Conservation (phyloP, 495 filamentous ascomycete genomes). For the Penicillium ochrochloron region DNA sequence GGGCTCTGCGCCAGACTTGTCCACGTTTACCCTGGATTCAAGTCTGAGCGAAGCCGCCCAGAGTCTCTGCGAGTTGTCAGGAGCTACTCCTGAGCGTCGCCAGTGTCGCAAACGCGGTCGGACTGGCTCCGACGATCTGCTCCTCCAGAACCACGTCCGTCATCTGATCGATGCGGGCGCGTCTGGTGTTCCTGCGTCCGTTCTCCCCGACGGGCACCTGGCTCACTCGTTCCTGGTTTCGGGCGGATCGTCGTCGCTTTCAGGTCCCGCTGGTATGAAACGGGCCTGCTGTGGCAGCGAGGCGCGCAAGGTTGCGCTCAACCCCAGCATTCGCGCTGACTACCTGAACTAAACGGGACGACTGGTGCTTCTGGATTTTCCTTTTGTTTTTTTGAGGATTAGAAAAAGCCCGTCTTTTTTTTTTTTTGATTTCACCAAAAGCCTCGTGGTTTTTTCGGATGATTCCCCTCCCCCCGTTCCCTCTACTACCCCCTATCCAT, state of each 20-base stretch:
- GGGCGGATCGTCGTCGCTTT: slow-evolving; percentile 29
- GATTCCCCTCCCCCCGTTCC: slow-evolving; percentile 1
- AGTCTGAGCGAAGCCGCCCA: slow-evolving; percentile 62
- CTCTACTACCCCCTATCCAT: neutral
- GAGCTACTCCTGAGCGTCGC: slow-evolving; percentile 42
- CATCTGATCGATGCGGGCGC: slow-evolving; percentile 48
- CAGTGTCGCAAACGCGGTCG: slow-evolving; percentile 69
- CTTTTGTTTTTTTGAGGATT: slow-evolving; percentile 30
- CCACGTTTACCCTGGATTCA: slow-evolving; percentile 52
- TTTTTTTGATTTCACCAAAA: slow-evolving; percentile 21
- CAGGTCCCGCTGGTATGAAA: slow-evolving; percentile 50
- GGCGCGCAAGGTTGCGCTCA: slow-evolving; percentile 46
- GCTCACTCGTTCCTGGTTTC: slow-evolving; percentile 44
- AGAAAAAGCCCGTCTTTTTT: slow-evolving; percentile 34
- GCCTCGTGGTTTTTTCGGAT: slow-evolving; percentile 14
- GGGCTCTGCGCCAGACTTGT: slow-evolving; percentile 53
- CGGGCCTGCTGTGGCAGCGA: slow-evolving; percentile 54
- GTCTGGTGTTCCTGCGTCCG: slow-evolving; percentile 32
- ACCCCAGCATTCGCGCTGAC: slow-evolving; percentile 44
- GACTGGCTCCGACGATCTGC: slow-evolving; percentile 66
- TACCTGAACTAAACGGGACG: slow-evolving; percentile 34
- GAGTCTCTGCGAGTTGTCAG: slow-evolving; percentile 66
- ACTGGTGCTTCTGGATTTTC: slow-evolving; percentile 22
- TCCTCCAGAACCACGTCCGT: slow-evolving; percentile 76
- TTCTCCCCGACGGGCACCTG: slow-evolving; percentile 47